These are phyloP conservation scores for Aspergillus awamori DNA, from an alignment of 2,329 filamentous ascomycete species.

Conservation along the genomic window DNA sequence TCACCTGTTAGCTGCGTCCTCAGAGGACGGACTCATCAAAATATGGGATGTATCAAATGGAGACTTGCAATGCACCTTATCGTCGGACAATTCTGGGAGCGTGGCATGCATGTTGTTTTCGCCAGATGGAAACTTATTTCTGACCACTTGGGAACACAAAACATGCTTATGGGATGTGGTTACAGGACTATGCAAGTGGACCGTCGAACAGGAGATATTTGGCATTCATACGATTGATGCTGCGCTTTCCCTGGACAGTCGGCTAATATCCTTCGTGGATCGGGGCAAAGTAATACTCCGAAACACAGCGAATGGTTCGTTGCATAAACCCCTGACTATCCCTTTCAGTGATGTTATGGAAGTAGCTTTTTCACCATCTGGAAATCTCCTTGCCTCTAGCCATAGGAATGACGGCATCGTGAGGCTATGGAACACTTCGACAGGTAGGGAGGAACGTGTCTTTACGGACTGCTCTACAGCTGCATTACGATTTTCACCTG, in stretches of 20 bases:
- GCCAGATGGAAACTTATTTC: neutral
- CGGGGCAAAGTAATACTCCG: neutral
- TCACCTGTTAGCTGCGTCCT: neutral
- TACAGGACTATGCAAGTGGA: neutral
- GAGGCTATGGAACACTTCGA: neutral
- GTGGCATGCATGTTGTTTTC: neutral
- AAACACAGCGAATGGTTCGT: neutral
- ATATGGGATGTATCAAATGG: neutral
- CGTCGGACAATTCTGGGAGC: neutral
- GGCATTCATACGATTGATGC: no score
- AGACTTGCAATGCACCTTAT: neutral
- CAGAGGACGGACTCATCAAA: neutral
- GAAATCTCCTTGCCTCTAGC: neutral
- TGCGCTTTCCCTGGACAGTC: neutral
- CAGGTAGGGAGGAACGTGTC: neutral
- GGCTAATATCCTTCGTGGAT: neutral
- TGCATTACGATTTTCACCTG: no score
- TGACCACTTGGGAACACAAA: rapidly evolving
- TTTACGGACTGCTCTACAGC: neutral
- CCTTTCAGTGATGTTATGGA: neutral
- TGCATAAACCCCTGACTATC: neutral
- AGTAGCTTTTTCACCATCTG: neutral
- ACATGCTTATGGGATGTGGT: neutral
- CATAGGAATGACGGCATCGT: neutral
- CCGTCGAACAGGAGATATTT: neutral